Percentiles rank a stretch among this genome's conserved stretches.
These are phyloP conservation scores for Phragmites australis DNA, from an alignment of 176 grass and related monocot genomes.

Conservation along the genomic window DNA sequence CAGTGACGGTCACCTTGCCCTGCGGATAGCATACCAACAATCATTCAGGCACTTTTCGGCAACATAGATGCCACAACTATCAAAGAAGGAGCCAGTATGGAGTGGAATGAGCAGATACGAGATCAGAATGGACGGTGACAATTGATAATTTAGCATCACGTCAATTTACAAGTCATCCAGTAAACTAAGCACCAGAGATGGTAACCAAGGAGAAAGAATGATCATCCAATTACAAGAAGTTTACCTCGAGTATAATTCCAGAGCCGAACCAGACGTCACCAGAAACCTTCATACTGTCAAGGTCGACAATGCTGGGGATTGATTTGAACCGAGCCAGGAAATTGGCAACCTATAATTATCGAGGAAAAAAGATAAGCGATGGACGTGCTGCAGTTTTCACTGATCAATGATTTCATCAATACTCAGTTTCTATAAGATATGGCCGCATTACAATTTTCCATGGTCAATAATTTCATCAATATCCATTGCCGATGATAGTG, in stretches of 20 bases:
- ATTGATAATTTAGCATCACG: not conserved
- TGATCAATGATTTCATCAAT: not conserved
- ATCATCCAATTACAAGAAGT: not conserved
- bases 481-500: no score
- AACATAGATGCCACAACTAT: not conserved
- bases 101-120: not conserved
- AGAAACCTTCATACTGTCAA: slow-evolving; percentile 94
- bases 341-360: slow-evolving; percentile 78
- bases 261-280: slow-evolving; percentile 91
- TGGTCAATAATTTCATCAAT: no score
- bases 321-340: slow-evolving; percentile 92
- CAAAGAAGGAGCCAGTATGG: not conserved
- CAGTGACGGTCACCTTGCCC: slow-evolving; percentile 70
- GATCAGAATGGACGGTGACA: not conserved
- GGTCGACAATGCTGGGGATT: slow-evolving; percentile 96
- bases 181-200: not conserved
- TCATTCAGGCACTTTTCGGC: slow-evolving; percentile 6
- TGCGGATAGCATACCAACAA: slow-evolving; percentile 26
- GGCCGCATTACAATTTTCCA: no score
- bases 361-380: not conserved
- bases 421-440: no score
- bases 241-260: slow-evolving; percentile 83
- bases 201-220: not conserved
- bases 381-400: not conserved
- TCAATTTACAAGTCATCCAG: not conserved